Conservation (phyloP, 176 grass and related monocot species). For the Phyllostachys edulis region DNA sequence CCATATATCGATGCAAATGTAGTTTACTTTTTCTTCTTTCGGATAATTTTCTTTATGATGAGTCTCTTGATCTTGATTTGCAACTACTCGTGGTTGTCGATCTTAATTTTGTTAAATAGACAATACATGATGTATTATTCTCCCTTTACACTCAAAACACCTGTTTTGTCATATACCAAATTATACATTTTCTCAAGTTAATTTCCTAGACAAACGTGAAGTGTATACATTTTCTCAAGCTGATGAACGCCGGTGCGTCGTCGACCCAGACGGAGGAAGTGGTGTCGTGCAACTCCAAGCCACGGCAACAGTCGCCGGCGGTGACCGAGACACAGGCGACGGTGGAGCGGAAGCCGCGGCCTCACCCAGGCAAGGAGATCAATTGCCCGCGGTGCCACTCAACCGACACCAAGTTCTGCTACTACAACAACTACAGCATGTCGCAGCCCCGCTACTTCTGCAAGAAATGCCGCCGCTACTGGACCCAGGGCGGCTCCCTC, state of each 20-base stretch:
- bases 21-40: too few species aligned
- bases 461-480: constrained; percentile 50
- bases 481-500: constrained; percentile 43
- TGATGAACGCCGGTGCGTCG: background rate
- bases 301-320: constrained; percentile 9
- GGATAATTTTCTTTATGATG: background rate
- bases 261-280: background rate
- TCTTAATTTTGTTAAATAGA: too few species aligned
- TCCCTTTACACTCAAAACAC: too few species aligned
- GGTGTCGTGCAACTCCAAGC: background rate
- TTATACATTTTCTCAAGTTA: too few species aligned
- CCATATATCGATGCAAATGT: background rate
- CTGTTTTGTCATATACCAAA: too few species aligned
- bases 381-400: constrained; percentile 58
- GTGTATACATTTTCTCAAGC: background rate
- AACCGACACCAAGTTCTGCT: constrained; percentile 76
- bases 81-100: too few species aligned
- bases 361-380: constrained; percentile 39
- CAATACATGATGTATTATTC: too few species aligned
- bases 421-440: constrained; percentile 71
- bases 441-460: constrained; percentile 64
- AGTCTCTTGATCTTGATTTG: too few species aligned
- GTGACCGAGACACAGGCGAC: background rate
- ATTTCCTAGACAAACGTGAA: too few species aligned
- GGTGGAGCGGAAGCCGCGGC: constrained; percentile 36